These are phyloP conservation scores for Pseudogymnoascus sp. DNA, from an alignment of 2,329 filamentous ascomycete species.

Conservation along the genomic window DNA sequence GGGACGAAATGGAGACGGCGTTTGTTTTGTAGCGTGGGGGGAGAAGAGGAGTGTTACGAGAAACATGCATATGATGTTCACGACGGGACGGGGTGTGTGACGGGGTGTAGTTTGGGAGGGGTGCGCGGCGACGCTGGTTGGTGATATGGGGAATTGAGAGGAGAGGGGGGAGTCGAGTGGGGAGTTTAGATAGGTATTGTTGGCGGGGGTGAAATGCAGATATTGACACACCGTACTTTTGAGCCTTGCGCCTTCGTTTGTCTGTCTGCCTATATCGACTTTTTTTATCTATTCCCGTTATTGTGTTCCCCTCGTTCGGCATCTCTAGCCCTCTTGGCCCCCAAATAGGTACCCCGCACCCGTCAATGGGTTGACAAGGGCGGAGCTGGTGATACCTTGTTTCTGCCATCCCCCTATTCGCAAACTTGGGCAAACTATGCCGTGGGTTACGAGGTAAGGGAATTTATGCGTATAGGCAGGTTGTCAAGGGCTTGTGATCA, in stretches of 20 bases:
- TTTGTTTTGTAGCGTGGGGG: neutral
- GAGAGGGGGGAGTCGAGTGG: neutral
- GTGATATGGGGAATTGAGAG: neutral
- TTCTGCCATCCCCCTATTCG: neutral
- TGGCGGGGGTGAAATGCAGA: neutral
- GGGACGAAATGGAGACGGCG: neutral
- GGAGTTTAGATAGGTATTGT: neutral
- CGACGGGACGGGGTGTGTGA: neutral
- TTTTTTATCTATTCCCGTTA: neutral
- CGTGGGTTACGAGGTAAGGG: neutral
- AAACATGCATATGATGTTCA: constrained; percentile 4
- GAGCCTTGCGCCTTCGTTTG: neutral
- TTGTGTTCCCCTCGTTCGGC: neutral
- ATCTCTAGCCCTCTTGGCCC: neutral
- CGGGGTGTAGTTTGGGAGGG: neutral
- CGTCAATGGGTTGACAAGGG: neutral
- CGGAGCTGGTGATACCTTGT: neutral
- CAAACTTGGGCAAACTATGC: neutral
- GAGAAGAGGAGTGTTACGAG: neutral
- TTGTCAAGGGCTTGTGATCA: neutral
- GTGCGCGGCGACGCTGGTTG: neutral
- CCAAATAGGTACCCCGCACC: neutral
- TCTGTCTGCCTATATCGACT: neutral
- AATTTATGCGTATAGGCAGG: neutral
- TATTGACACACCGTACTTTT: neutral